Evolutionary conservation across 2,329 filamentous ascomycete species (phyloP).

Genomic region (Arachnomyces sp.): DNA sequence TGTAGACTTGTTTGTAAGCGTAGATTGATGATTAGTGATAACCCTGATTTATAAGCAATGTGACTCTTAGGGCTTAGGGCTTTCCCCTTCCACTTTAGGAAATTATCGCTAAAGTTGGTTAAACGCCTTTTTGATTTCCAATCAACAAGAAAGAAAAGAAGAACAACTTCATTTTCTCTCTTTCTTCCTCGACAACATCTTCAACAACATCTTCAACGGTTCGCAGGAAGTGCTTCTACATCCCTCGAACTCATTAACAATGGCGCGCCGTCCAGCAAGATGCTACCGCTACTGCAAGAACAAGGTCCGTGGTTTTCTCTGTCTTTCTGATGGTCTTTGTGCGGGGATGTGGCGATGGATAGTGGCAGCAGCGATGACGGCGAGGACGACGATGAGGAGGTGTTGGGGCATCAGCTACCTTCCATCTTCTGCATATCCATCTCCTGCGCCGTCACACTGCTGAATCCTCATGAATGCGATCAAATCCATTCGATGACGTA

Average conservation of each 20-base stretch:
- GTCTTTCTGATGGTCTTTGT: constrained; percentile 6
- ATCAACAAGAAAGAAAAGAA: constrained; percentile 7
- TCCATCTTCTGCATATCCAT: neutral
- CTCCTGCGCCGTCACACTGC: neutral
- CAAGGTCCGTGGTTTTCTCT: constrained; percentile 62
- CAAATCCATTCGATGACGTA: too few relatives aligned
- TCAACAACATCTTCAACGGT: constrained; percentile 23
- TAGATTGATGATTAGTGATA: too few relatives aligned
- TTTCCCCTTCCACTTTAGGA: constrained; percentile 17
- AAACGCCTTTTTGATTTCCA: constrained; percentile 21
- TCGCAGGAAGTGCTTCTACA: constrained; percentile 40
- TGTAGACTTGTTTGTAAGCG: too few relatives aligned
- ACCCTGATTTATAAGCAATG: too few relatives aligned
- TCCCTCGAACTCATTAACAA: constrained; percentile 62
- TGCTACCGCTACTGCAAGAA: constrained; percentile 99
- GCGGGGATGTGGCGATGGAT: constrained; percentile 7
- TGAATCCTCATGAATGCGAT: too few relatives aligned
- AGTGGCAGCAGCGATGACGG: neutral
- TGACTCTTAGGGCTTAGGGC: constrained; percentile 33
- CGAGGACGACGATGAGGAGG: neutral
- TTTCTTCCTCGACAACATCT: constrained; percentile 27
- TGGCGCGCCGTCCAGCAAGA: constrained; percentile 98
- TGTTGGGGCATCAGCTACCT: too few relatives aligned
- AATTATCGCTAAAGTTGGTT: constrained; percentile 25
- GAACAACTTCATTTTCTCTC: constrained; percentile 24